Conservation (phyloP, 2,329 filamentous ascomycete genomes). For the Beauveria scarabaeidicola region DNA sequence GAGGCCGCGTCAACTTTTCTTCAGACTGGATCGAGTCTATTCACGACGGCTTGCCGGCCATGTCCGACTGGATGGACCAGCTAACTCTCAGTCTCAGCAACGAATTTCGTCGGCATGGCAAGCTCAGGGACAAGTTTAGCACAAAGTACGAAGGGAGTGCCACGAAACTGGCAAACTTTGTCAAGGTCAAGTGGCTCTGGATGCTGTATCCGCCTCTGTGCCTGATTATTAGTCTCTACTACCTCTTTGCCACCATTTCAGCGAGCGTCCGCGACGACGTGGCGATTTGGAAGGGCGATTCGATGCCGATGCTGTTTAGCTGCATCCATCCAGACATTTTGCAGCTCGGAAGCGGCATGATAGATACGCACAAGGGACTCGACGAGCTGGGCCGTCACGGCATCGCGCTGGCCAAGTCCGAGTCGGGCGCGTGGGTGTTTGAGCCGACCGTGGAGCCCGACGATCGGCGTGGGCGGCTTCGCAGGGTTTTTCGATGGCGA, state of each 20-base stretch:
- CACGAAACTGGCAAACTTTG: constrained; percentile 21
- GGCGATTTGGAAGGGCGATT: constrained; percentile 29
- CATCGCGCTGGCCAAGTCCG: constrained; percentile 25
- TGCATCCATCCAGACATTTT: constrained; percentile 26
- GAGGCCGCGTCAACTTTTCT: constrained; percentile 23
- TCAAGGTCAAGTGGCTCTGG: constrained; percentile 29
- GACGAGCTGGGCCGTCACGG: constrained; percentile 25
- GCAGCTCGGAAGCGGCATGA: constrained; percentile 22
- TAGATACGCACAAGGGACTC: constrained; percentile 28
- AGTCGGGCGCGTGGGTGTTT: constrained; percentile 30
- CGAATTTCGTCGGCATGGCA: constrained; percentile 27
- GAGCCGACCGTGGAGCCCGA: constrained; percentile 14
- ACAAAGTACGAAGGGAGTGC: constrained; percentile 22
- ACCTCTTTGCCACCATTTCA: constrained; percentile 27
- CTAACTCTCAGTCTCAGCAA: constrained; percentile 28
- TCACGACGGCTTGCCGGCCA: constrained; percentile 23
- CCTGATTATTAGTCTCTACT: constrained; percentile 26
- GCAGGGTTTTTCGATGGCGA: background rate
- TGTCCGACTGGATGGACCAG: constrained; percentile 24
- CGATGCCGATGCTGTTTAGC: constrained; percentile 31
- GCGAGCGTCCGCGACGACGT: constrained; percentile 27
- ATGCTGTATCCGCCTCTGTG: constrained; percentile 27
- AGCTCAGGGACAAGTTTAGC: constrained; percentile 10
- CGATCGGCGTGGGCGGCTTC: background rate
- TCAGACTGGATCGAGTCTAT: constrained; percentile 31